Conservation (phyloP, 2,329 filamentous ascomycete genomes). For the Pseudocercospora ulei region DNA sequence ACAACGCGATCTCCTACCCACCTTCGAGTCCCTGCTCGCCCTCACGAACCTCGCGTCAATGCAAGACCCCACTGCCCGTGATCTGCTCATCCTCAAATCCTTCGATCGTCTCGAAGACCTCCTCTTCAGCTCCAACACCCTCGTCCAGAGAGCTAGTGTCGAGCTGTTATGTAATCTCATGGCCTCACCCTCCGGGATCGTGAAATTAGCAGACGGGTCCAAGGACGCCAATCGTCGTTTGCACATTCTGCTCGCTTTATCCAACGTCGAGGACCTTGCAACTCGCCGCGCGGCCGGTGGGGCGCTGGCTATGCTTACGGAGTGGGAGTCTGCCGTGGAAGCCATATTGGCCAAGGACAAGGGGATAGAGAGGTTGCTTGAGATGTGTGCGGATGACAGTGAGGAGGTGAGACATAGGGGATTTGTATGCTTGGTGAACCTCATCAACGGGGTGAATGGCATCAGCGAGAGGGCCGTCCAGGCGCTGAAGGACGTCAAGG, state of each 20-base stretch:
- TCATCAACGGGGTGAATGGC: slow-evolving; percentile 58
- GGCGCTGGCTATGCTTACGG: slow-evolving; percentile 72
- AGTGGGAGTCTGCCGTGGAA: slow-evolving; percentile 63
- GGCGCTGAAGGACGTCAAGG: slow-evolving; percentile 54
- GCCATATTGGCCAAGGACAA: slow-evolving; percentile 60
- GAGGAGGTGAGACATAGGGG: slow-evolving; percentile 60
- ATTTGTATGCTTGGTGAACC: slow-evolving; percentile 54
- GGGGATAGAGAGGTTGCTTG: slow-evolving; percentile 69
- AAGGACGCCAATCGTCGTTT: slow-evolving; percentile 62
- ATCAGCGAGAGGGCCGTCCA: slow-evolving; percentile 52
- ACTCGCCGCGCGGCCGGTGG: slow-evolving; percentile 80
- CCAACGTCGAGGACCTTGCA: slow-evolving; percentile 70
- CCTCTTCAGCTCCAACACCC: slow-evolving; percentile 62
- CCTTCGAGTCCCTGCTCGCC: slow-evolving; percentile 83
- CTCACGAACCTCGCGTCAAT: slow-evolving; percentile 83
- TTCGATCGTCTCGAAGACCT: slow-evolving; percentile 76
- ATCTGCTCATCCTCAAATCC: slow-evolving; percentile 56
- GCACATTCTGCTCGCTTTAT: slow-evolving; percentile 75
- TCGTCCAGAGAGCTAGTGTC: slow-evolving; percentile 71
- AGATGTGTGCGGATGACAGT: slow-evolving; percentile 62
- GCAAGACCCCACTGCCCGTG: slow-evolving; percentile 54
- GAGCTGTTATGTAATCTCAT: slow-evolving; percentile 89
- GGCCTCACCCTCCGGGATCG: slow-evolving; percentile 55
- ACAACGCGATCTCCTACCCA: slow-evolving; percentile 69
- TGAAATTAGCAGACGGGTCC: slow-evolving; percentile 58